Evolutionary conservation across 805 yeast species (phyloP), one percentile per base, ranked within the genome.

Genomic region (Torulaspora indica): DNA sequence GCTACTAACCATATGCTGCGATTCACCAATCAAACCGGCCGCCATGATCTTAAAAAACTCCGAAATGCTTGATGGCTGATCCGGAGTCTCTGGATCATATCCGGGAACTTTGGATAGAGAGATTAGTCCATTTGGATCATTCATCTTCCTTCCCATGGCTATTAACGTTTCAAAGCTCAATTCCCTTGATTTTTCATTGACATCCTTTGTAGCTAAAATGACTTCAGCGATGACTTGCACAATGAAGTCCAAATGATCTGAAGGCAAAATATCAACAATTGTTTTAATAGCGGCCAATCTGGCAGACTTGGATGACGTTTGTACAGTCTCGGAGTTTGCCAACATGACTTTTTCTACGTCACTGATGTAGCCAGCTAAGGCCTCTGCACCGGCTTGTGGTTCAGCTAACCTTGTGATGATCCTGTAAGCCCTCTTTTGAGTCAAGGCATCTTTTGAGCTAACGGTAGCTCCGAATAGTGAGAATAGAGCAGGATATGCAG

Each of bases 1-100:
- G n/a, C 98, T 97, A 58, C 96, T 86, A 25, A 93, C 85, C 96
- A 91, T 91, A 69, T 91, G 95, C 28, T 95, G 91, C 24, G 93
- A 77, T 52, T 85, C 82, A 45, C 96, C 96, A 29, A 93, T 96
- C 54, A 95, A 73, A 70, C 98, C 99, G 23, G 97, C 98, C 65
- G 91, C 79, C 24, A 91, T 83, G 83, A 93, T 87, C 24, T 95
- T 88, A 71, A 91, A 87, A 61, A 74, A 90, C 66, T 90, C 96
- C 36, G 81, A 76, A 44, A 90, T 72, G 14, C 79, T 73, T 7
- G 95, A 93, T 40, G 73, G 71, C 22, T 68, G 70, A 47, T 77
- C 77, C n/a, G 85, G 83, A 23, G 80, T 75, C 5, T 70, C 75
- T 5, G 72, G 67, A 37, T 77, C 89, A 60, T 83, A 75, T 2